These are phyloP conservation scores for Liquidambar formosana DNA, from an alignment of 164 flowering plant species.

Conservation along the genomic window DNA sequence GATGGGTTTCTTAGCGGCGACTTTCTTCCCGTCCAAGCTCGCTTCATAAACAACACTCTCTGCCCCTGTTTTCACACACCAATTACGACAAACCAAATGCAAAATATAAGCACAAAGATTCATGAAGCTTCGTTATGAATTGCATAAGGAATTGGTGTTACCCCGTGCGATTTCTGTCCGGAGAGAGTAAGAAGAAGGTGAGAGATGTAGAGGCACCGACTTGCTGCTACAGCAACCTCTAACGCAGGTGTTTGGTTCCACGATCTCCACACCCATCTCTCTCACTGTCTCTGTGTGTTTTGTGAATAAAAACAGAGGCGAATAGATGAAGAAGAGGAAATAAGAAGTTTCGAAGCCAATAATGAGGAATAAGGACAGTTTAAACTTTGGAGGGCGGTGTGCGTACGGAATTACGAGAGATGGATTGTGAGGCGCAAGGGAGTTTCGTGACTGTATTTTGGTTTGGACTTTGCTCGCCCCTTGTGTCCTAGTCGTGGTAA, in stretches of 20 bases:
- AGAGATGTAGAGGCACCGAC: conserved; percentile 75
- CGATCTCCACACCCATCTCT: conserved; percentile 51
- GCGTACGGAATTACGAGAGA: too few relatives aligned
- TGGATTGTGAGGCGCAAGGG: too few relatives aligned
- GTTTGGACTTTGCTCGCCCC: too few relatives aligned
- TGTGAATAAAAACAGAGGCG: too few relatives aligned
- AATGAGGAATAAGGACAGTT: too few relatives aligned
- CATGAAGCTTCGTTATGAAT: neutral
- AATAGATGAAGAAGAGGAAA: too few relatives aligned
- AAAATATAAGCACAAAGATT: neutral
- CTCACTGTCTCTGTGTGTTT: conserved; percentile 7
- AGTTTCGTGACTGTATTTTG: too few relatives aligned
- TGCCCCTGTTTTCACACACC: too few relatives aligned
- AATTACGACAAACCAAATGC: neutral
- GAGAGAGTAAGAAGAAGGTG: conserved; percentile 64
- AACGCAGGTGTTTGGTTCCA: conserved; percentile 78
- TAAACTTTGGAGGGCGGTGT: too few relatives aligned
- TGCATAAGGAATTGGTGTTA: conserved; percentile 1
- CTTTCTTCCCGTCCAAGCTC: conserved; percentile 51
- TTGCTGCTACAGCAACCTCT: conserved; percentile 87
- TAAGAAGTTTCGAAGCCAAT: too few relatives aligned
- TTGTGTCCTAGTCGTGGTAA: too few relatives aligned
- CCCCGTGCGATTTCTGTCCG: conserved; percentile 78
- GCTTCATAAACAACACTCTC: conserved; percentile 92
- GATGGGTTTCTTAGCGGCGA: conserved; percentile 83